Evolutionary conservation across 495 filamentous ascomycete genomes (phyloP), one percentile per base, ranked within the genome.

Genomic region (Neurospora sp.): DNA sequence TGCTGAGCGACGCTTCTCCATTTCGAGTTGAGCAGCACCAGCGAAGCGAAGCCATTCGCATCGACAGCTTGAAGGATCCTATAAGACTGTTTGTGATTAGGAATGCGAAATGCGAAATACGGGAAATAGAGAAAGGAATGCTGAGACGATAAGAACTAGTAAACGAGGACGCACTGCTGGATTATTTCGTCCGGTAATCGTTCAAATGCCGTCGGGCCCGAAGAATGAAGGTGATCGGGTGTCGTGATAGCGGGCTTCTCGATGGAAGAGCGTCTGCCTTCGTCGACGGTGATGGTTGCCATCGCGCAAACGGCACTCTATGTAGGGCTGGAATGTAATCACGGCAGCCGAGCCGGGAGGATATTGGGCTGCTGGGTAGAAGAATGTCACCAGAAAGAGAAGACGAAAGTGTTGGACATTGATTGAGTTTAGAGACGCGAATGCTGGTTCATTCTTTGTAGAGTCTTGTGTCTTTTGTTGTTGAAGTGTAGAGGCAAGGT

Each of bases 11-110:
- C 87, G 35, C 82, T 85, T 73, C 91, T 88, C 93, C 93, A 96
- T 86, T 89, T 88, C 70, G 86, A 84, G 82, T 94, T 94, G 74
- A 96, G 82, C n/a, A 94, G 81, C n/a, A 92, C 86, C 71, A 96
- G 84, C 39, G 93, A 96, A 35, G 93, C 92, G 80, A 96, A 96
- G 48, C 89, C 89, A 81, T 93, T 90, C 70, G 93, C 88, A 76
- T 93, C 92, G 48, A 88, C 89, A 48, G 87, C 84, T 80, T 90
- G 89, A 48, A 96, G 88, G 76, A 95, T 94, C 77, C 93, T 96
- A 78, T 2, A 72, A 62, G 16, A 9, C 39, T 14, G 48, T 70
- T 71, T 79, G 59, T 73, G 76, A 72, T 72, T 38, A 59, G 73
- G 69, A 23, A 38, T 12, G 20, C 37, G 18, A 16, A 16, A 44